phyloP scores from a whole-genome alignment of 1,139 yeast genomes.

The Torulaspora globosa region DNA sequence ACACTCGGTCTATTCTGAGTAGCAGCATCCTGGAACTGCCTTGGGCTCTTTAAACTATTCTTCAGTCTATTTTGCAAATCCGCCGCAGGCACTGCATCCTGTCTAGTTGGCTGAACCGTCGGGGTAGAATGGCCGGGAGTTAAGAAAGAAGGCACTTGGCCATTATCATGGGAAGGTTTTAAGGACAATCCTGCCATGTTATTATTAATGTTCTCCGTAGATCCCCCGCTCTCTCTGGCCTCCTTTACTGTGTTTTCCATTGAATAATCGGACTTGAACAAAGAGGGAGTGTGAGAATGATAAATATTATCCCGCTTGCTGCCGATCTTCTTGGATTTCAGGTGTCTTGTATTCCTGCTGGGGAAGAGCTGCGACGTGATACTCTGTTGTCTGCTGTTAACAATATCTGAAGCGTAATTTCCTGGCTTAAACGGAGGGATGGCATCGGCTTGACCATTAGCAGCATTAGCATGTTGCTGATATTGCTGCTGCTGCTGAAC shows the following conservation, averaged over 20 bases:
- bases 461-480: neutral
- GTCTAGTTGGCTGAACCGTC: conserved; percentile 26
- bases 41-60: neutral
- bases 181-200: conserved; percentile 22
- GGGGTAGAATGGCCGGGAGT: conserved; percentile 29
- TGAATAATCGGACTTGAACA: conserved; percentile 25
- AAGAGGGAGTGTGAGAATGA: conserved; percentile 9
- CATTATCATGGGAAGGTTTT: conserved; percentile 16
- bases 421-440: conserved; percentile 7
- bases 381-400: conserved; percentile 20
- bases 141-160: conserved; percentile 14
- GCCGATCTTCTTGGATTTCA: conserved; percentile 1
- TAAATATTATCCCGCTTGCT: conserved; percentile 5
- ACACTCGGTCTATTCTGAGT: conserved; percentile 20
- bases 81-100: conserved; percentile 22
- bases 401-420: conserved; percentile 4
- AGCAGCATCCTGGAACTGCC: neutral
- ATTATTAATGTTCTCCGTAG: conserved; percentile 20
- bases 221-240: conserved; percentile 8
- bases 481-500: conserved; percentile 5
- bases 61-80: conserved; percentile 11
- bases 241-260: conserved; percentile 9
- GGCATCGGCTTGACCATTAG: conserved; percentile 2
- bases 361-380: conserved; percentile 27
- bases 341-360: conserved; percentile 19